These are phyloP conservation scores for Wickerhamomyces queroliae DNA, from an alignment of 805 yeast species.

Conservation along the genomic window DNA sequence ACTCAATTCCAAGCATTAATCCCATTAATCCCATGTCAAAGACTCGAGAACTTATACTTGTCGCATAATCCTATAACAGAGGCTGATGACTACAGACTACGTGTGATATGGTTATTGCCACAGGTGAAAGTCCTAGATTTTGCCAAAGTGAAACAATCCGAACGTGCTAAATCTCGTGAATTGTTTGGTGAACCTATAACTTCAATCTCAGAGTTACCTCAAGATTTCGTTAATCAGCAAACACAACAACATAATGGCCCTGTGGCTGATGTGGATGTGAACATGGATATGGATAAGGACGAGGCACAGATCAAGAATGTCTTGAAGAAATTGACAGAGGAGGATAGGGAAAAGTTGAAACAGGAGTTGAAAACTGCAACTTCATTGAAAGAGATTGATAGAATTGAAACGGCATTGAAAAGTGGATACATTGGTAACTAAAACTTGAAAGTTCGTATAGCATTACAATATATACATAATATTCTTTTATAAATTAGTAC, in stretches of 20 bases:
- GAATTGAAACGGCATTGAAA: conserved; percentile 52
- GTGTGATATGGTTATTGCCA: conserved; percentile 60
- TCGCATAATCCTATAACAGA: conserved; percentile 52
- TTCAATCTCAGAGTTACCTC: conserved; percentile 25
- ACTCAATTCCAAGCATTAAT: conserved; percentile 37
- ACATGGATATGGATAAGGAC: conserved; percentile 20
- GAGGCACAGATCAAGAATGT: conserved; percentile 29
- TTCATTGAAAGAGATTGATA: conserved; percentile 67
- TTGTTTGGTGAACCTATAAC: conserved; percentile 32
- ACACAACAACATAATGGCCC: conserved; percentile 5
- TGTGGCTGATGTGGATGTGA: neutral
- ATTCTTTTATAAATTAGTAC: neutral
- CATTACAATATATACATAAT: neutral
- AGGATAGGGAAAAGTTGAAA: conserved; percentile 46
- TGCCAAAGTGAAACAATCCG: conserved; percentile 48
- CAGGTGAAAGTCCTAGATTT: conserved; percentile 62
- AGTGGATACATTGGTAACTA: conserved; percentile 26
- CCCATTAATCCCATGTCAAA: conserved; percentile 31
- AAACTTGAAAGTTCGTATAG: too few relatives aligned
- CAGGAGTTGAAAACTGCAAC: conserved; percentile 55
- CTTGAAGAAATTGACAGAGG: conserved; percentile 43
- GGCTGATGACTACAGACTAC: conserved; percentile 49
- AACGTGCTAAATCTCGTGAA: conserved; percentile 39
- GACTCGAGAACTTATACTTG: conserved; percentile 44
- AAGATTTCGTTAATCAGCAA: conserved; percentile 16